Conservation (phyloP, 2,329 filamentous ascomycete species). For the Alternaria sp. region DNA sequence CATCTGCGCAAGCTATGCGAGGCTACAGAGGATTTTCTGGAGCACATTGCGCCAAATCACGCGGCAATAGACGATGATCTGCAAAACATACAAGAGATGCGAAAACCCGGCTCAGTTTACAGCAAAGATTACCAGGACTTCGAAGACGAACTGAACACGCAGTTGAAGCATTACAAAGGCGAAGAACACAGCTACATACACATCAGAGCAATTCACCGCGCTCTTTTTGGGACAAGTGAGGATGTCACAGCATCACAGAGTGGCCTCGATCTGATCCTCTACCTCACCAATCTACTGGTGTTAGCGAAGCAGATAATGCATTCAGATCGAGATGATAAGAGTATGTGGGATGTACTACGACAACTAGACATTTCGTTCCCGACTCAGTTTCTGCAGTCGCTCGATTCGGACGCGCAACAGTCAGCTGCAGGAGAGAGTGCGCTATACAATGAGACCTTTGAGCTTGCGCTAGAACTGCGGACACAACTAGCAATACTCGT, state of each 20-base stretch:
- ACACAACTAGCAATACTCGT: conserved; percentile 61
- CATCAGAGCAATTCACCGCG: conserved; percentile 46
- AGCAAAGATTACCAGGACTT: conserved; percentile 48
- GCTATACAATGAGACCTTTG: conserved; percentile 54
- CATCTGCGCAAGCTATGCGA: conserved; percentile 49
- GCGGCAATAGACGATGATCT: conserved; percentile 26
- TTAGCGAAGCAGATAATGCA: conserved; percentile 50
- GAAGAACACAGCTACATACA: conserved; percentile 53
- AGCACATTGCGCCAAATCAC: conserved; percentile 39
- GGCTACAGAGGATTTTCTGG: conserved; percentile 35
- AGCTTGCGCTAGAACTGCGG: conserved; percentile 60
- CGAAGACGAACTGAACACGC: conserved; percentile 40
- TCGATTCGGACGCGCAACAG: conserved; percentile 16
- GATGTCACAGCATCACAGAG: conserved; percentile 21
- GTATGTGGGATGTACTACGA: conserved; percentile 39
- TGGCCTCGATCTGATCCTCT: conserved; percentile 52
- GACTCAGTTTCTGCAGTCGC: conserved; percentile 37
- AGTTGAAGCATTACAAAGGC: conserved; percentile 46
- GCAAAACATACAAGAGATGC: conserved; percentile 36
- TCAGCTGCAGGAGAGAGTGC: conserved; percentile 47
- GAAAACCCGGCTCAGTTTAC: conserved; percentile 47
- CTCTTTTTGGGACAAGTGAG: conserved; percentile 45
- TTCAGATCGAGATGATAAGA: conserved; percentile 34
- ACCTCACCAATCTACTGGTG: conserved; percentile 53
- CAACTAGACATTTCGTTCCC: conserved; percentile 47